Evolutionary conservation across 768 basidiomycete species (phyloP), one percentile per base, ranked within the genome.

Genomic region (Amanita rimosa): DNA sequence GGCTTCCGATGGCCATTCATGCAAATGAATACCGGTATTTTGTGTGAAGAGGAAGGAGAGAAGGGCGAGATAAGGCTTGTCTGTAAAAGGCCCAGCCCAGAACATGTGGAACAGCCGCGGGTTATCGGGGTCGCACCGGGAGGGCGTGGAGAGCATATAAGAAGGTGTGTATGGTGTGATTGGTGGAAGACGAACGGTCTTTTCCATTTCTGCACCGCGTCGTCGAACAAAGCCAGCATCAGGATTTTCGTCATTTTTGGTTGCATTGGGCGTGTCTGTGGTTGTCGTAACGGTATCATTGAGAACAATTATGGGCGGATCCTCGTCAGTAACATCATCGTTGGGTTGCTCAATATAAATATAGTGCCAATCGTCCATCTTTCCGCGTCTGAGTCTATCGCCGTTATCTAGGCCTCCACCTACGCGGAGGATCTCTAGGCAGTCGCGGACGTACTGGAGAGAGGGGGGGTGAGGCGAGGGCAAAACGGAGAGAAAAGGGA

Each of bases 41-140:
- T 95, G 94, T 0, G 92, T 91, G 67, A 79, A 96, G 39, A 96
- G 76, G 75, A 89, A 96, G 4, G 94, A 96, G 45, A 91, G 71
- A 19, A 95, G 70, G 0, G 93, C 91, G 60, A 90, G 76, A 74
- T 96, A 96, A 0, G 94, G 92, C 65, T 95, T 96, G 69, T 97
- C 93, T 16, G 91, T 93, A 69, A 97, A 95, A 1, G 91, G 83
- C 0, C 93, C 92, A 0, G 91, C 90, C 92, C 93, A 96, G 72
- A 94, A 96, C 83, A 95, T 76, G 66, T 96, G 93, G 72, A 88
- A 95, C 4, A 94, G 62, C 17, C 86, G 76, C 2, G 88, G 89
- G 60, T 86, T 83, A 48, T 86, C 80, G 0, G 70, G 60, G 46
- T 88, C 83, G 67, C 94, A 96, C 1, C 79, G 71, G 2, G 56